Base-by-base conservation (phyloP, 495 filamentous ascomycete species). In the Oidiodendron maius region DNA sequence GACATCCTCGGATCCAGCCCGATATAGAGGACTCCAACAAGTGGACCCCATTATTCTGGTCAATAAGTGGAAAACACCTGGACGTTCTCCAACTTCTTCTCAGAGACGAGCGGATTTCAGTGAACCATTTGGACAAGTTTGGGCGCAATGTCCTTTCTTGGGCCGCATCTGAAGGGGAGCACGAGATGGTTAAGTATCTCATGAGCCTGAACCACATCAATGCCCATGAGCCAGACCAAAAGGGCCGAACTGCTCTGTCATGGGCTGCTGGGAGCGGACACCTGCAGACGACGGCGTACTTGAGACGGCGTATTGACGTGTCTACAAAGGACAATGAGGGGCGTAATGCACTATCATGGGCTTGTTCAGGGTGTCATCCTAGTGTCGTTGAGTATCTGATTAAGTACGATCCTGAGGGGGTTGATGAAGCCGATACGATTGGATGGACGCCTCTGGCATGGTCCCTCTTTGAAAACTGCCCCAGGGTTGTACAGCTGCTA, bases 391-490 rank as follows among this genome's bases (percentile, higher is more conserved):
- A 32, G 15, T 46, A 51, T 32, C 39, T 60, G 3, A 47, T 57
- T 0, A 45, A 45, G 17, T 25, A 52, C 17, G 35, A 43, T 30
- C 60, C 26, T 23, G 20, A 35, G 17, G 60, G 58, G 18, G 43
- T 47, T 10, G 62, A 64, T 26, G 36, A 46, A 3, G 17, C 20
- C 23, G 62, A 64, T 46, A 30, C 41, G 6, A 39, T 55, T 30
- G 62, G 60, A 9, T 64, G 62, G 62, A 54, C 55, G 15, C 60
- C 62, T 1, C 40, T 62, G 12, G 46, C 56, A 10, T 64, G 61
- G 61, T 51, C 61, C 3, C 37, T 58, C 18, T 40, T 52, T 21
- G 42, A 11, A 1, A 23, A 47, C 5, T 24, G 37, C 8, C 46
- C 56, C 0, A n/a, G 35, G 8, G 48, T 28, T 11, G 42, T 57